Evolutionary conservation across 1,284 basidiomycete genomes (phyloP).

Genomic region (Takashimella tepidaria): DNA sequence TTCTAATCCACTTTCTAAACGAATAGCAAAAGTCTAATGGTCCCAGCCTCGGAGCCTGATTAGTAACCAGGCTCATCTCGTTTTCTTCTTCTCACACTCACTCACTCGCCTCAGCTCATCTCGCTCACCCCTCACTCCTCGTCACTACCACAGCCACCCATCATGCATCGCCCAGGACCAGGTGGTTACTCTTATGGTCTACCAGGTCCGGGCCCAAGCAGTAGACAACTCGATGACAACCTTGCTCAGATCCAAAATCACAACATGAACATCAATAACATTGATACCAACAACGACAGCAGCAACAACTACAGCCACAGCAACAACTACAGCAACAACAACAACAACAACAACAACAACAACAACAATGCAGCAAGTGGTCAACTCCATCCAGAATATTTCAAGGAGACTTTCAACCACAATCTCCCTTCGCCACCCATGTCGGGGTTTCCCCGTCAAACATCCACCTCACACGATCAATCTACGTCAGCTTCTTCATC

Average conservation of each 20-base stretch:
- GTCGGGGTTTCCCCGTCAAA: constrained; percentile 6
- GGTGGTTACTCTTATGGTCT: not conserved
- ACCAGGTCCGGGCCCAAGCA: not conserved
- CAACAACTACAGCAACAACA: not conserved
- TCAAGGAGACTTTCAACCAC: not conserved
- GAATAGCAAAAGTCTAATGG: too few relatives aligned
- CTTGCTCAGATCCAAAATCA: too few relatives aligned
- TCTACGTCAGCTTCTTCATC: constrained; percentile 9
- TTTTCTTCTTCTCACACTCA: too few relatives aligned
- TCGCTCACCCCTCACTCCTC: not conserved
- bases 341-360: not conserved
- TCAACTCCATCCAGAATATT: not conserved
- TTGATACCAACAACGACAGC: not conserved
- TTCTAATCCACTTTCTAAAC: too few relatives aligned
- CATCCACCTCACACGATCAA: not conserved
- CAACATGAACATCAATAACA: too few relatives aligned
- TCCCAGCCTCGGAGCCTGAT: not conserved
- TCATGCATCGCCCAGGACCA: not conserved
- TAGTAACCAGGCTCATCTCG: too few relatives aligned
- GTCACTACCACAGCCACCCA: not conserved
- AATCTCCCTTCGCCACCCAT: not conserved
- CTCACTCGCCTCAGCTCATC: not conserved
- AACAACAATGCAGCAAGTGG: not conserved
- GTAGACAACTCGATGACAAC: not conserved
- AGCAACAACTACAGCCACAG: too few relatives aligned